These are phyloP conservation scores for Glycine tomentella DNA, from an alignment of 306 rosid species.

Conservation along the genomic window DNA sequence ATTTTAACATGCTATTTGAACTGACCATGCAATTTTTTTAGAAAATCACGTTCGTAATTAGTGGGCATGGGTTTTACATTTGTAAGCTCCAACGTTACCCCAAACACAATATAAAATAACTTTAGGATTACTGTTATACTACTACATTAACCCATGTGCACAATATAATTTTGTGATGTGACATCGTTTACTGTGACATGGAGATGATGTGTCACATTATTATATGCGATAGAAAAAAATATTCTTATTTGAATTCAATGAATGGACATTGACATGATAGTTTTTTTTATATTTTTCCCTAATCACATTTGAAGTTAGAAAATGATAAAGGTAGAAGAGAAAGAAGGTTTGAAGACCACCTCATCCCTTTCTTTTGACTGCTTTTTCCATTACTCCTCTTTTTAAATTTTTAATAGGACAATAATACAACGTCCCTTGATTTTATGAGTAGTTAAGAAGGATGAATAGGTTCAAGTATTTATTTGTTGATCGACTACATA, in stretches of 20 bases:
- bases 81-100: background rate
- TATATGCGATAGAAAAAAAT: background rate
- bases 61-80: too few species aligned
- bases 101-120: background rate
- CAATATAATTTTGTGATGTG: background rate
- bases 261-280: background rate
- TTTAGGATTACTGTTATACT: too few species aligned
- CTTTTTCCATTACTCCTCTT: background rate
- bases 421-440: too few species aligned
- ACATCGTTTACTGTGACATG: background rate
- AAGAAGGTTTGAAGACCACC: background rate
- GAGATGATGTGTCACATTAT: constrained; percentile 16
- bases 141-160: background rate
- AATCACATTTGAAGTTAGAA: background rate
- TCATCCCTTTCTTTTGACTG: background rate
- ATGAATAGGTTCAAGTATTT: too few species aligned
- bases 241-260: constrained; percentile 3
- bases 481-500: too few species aligned
- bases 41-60: too few species aligned
- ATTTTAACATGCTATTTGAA: too few species aligned
- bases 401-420: too few species aligned
- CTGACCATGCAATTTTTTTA: too few species aligned
- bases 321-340: too few species aligned
- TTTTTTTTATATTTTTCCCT: background rate
- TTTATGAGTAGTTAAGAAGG: too few species aligned